phyloP scores from a whole-genome alignment of 2,329 filamentous ascomycete species.

The Drechslerella dactyloides region DNA sequence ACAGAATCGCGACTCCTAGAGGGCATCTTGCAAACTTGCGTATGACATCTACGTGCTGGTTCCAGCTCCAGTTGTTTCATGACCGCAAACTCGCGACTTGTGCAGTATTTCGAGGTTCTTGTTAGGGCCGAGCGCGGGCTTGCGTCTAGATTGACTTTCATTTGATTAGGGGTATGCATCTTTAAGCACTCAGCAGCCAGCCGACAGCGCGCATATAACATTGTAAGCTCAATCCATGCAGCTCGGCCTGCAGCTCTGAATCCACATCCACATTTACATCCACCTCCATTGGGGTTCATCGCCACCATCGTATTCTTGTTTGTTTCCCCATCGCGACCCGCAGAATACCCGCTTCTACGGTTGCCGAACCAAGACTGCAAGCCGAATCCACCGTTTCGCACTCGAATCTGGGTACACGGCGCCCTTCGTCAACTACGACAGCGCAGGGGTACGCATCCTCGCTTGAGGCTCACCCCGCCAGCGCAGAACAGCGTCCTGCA shows the following conservation, averaged over 20 bases:
- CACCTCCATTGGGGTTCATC: neutral
- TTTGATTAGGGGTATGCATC: constrained; percentile 5
- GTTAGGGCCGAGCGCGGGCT: neutral
- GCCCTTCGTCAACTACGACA: no score
- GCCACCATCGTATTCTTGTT: neutral
- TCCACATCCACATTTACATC: constrained; percentile 1
- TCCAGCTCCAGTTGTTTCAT: neutral
- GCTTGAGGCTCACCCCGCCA: no score
- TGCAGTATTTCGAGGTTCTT: neutral
- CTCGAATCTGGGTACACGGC: no score
- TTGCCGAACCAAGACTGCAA: neutral
- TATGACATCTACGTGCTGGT: neutral
- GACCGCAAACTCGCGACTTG: neutral
- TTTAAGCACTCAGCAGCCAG: neutral
- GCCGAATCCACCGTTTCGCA: neutral
- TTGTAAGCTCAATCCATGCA: neutral
- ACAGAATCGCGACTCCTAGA: neutral
- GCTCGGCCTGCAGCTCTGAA: neutral
- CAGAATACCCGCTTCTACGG: neutral
- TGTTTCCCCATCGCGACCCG: neutral
- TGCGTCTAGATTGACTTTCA: neutral
- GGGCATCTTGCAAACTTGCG: neutral
- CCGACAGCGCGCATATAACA: neutral
- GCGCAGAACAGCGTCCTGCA: no score
- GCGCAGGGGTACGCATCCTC: no score